Percentiles rank a stretch among this genome's conserved stretches.
Conservation (phyloP, 2,329 filamentous ascomycete genomes). For the Fusarium graminum region DNA sequence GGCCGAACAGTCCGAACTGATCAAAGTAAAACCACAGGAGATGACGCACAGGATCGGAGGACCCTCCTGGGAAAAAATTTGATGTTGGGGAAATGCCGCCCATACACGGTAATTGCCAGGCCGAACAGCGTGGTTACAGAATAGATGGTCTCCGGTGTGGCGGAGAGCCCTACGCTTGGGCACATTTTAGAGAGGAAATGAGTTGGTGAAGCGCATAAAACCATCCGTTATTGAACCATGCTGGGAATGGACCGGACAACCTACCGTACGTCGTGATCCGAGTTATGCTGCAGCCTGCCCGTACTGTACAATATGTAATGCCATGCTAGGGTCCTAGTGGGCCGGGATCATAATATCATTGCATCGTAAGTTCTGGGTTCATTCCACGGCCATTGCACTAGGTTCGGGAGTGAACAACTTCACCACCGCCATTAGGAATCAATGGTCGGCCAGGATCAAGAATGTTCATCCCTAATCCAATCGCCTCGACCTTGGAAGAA, state of each 20-base stretch:
- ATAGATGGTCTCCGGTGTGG: conserved; percentile 27
- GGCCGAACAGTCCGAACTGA: background rate
- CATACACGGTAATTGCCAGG: conserved; percentile 5
- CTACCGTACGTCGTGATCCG: conserved; percentile 11
- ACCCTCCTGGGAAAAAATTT: conserved; percentile 15
- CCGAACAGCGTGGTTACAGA: conserved; percentile 22
- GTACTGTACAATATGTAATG: background rate
- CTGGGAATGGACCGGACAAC: background rate
- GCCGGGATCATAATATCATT: conserved; percentile 24
- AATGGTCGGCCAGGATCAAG: conserved; percentile 22
- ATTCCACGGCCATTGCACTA: conserved; percentile 31
- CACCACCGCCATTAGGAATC: conserved; percentile 41
- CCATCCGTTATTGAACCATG: background rate
- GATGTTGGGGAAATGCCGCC: background rate
- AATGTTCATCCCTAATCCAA: conserved; percentile 37
- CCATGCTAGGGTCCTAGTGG: background rate
- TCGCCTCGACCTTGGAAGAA: conserved; percentile 30
- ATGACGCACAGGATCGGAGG: conserved; percentile 35
- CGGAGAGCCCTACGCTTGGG: conserved; percentile 6
- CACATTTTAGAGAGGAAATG: conserved; percentile 26
- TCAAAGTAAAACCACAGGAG: conserved; percentile 18
- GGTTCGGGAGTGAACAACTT: conserved; percentile 18
- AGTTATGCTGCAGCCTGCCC: conserved; percentile 4
- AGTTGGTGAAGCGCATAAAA: conserved; percentile 3
- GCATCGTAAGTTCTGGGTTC: conserved; percentile 27